phyloP scores from a whole-genome alignment of 2,329 filamentous ascomycete genomes.

The Pseudonectria foliicola region DNA sequence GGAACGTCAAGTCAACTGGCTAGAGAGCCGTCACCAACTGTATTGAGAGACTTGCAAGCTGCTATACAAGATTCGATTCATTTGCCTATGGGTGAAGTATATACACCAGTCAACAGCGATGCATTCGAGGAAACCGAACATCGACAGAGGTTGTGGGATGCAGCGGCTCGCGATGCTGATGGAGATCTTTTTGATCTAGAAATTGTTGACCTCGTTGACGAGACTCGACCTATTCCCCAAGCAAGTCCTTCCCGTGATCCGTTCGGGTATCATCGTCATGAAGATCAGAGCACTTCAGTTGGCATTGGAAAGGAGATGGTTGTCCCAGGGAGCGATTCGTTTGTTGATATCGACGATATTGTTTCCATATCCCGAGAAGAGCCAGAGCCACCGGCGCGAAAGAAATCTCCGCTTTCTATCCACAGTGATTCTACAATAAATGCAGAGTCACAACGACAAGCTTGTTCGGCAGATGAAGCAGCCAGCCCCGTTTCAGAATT shows the following conservation, averaged over 20 bases:
- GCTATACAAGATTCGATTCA: constrained; percentile 54
- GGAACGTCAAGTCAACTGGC: constrained; percentile 81
- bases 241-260: constrained; percentile 25
- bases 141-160: constrained; percentile 56
- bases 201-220: constrained; percentile 50
- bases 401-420: constrained; percentile 11
- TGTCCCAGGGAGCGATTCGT: constrained; percentile 8
- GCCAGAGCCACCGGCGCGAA: constrained; percentile 1
- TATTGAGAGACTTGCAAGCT: constrained; percentile 54
- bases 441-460: constrained; percentile 3
- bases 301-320: background rate
- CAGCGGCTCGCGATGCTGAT: constrained; percentile 58
- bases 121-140: constrained; percentile 24
- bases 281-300: constrained; percentile 1
- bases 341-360: constrained; percentile 19
- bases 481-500: background rate
- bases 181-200: constrained; percentile 59
- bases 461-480: background rate
- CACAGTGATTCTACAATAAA: constrained; percentile 16
- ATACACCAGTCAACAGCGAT: constrained; percentile 33
- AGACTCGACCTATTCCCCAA: constrained; percentile 25
- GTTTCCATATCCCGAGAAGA: constrained; percentile 8
- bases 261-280: constrained; percentile 29
- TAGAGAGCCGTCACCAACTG: constrained; percentile 61
- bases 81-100: constrained; percentile 32